These are phyloP conservation scores for Coemansia sp. DNA, from an alignment of 192 early-diverging fungal species.

Conservation along the genomic window DNA sequence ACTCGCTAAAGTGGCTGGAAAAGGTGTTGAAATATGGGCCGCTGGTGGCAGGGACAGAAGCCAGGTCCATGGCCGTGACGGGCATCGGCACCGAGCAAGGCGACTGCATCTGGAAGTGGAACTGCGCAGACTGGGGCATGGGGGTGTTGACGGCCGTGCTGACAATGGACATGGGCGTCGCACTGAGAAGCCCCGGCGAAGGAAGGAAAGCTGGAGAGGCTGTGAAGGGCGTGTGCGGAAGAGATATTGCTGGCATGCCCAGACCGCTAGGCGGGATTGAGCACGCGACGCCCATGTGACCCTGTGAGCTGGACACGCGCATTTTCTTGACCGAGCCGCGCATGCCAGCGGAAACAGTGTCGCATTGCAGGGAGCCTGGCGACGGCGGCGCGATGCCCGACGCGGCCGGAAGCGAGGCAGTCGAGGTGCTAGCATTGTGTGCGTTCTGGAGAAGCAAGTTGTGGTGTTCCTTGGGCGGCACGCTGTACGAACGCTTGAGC, in stretches of 20 bases:
- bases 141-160: slow-evolving; percentile 38
- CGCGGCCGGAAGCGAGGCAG: slow-evolving; percentile 17
- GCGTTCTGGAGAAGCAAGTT: slow-evolving; percentile 17
- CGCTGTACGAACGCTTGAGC: slow-evolving; percentile 56
- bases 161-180: slow-evolving; percentile 40
- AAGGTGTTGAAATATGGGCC: slow-evolving; percentile 30
- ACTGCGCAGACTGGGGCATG: slow-evolving; percentile 40
- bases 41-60: slow-evolving; percentile 36
- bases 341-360: slow-evolving; percentile 26
- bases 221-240: slow-evolving; percentile 41
- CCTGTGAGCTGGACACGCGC: slow-evolving; percentile 53
- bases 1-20: slow-evolving; percentile 17
- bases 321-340: slow-evolving; percentile 45
- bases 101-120: slow-evolving; percentile 55
- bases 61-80: slow-evolving; percentile 46
- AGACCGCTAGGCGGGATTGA: slow-evolving; percentile 15
- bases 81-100: slow-evolving; percentile 52
- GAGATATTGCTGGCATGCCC: slow-evolving; percentile 18
- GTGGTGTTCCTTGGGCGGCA: slow-evolving; percentile 50
- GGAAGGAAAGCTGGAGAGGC: slow-evolving; percentile 34
- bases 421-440: slow-evolving; percentile 5
- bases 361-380: slow-evolving; percentile 34
- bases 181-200: slow-evolving; percentile 28
- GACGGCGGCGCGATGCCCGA: slow-evolving; percentile 17
- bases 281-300: slow-evolving; percentile 26